Evolutionary conservation across 176 grass and related monocot genomes (phyloP).

Genomic region (Zea mays): Zm-B73-REFERENCE-NAM-5.0 NC_050096.1:257557501-257558000

Average conservation of each 20-base stretch:
- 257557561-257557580: conserved; percentile 92
- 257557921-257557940: conserved; percentile 63
- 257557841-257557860: conserved; percentile 55
- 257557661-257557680: conserved; percentile 69
- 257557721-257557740: conserved; percentile 87
- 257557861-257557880: conserved; percentile 72
- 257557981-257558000: conserved; percentile 35
- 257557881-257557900: conserved; percentile 77
- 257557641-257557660: conserved; percentile 48
- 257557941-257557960: conserved; percentile 75
- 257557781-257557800: conserved; percentile 77
- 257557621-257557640: conserved; percentile 64
- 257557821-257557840: conserved; percentile 39
- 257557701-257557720: conserved; percentile 81
- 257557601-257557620: conserved; percentile 85
- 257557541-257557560: conserved; percentile 79
- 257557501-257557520: conserved; percentile 87
- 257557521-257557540: conserved; percentile 82
- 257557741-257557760: conserved; percentile 74
- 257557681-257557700: conserved; percentile 69
- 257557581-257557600: conserved; percentile 81
- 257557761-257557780: conserved; percentile 77
- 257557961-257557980: conserved; percentile 78
- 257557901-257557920: conserved; percentile 68
- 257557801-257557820: conserved; percentile 34